phyloP scores from a whole-genome alignment of 1,139 yeast genomes.

The Geotrichum candidum region DNA sequence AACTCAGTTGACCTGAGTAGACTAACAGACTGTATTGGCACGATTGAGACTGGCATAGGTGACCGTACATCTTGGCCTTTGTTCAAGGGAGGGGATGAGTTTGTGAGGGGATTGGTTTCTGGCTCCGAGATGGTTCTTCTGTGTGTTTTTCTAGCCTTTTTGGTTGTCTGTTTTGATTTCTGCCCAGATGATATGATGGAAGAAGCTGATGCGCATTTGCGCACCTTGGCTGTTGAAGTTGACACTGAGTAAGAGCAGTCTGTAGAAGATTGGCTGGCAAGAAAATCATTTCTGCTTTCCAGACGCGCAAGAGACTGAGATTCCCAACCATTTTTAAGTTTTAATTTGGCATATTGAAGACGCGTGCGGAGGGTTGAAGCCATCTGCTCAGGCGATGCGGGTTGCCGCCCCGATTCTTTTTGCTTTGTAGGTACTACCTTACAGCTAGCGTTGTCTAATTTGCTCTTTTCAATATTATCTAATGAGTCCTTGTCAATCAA shows the following conservation, averaged over 20 bases:
- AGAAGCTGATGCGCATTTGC: background rate
- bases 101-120: background rate
- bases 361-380: constrained; percentile 12
- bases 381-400: constrained; percentile 9
- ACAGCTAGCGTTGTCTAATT: background rate
- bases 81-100: background rate
- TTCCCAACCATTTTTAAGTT: constrained; percentile 16
- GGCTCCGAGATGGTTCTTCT: constrained; percentile 10
- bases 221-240: background rate
- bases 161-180: background rate
- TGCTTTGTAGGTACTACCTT: background rate
- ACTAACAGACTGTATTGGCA: background rate
- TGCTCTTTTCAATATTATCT: background rate
- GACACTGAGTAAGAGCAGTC: background rate
- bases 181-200: constrained; percentile 2
- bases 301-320: constrained; percentile 12
- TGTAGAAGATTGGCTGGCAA: background rate
- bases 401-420: background rate
- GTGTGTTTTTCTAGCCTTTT: background rate
- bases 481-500: constrained; percentile 1
- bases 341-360: constrained; percentile 11
- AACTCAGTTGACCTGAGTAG: background rate
- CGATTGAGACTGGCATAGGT: background rate
- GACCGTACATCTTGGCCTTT: background rate
- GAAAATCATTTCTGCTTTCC: constrained; percentile 2